These are phyloP conservation scores for Rhizopogon salebrosus DNA, from an alignment of 768 basidiomycete genomes.

Conservation along the genomic window DNA sequence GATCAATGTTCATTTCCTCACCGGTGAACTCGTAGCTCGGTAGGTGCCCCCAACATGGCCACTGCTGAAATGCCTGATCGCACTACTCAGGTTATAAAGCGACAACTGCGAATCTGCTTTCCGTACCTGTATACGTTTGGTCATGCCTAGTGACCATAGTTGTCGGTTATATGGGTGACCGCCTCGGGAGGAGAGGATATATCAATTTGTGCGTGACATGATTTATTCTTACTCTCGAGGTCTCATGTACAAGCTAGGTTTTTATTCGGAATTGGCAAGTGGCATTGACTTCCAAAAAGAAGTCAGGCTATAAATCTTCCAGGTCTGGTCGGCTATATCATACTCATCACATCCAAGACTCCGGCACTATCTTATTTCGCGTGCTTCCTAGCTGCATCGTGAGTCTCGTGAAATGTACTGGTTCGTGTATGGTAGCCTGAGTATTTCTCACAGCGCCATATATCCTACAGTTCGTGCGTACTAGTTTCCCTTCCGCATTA, in stretches of 20 bases:
- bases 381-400: conserved; percentile 67
- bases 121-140: conserved; percentile 75
- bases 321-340: conserved; percentile 59
- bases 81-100: conserved; percentile 46
- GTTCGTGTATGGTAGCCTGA: not conserved
- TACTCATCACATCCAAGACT: conserved; percentile 54
- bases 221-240: not conserved
- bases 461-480: conserved; percentile 43
- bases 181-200: conserved; percentile 46
- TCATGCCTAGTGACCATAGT: conserved; percentile 61
- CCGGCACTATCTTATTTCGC: conserved; percentile 71
- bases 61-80: not conserved
- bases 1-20: not conserved
- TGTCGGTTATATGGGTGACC: conserved; percentile 61
- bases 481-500: not conserved
- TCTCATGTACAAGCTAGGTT: not conserved
- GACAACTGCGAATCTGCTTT: conserved; percentile 66
- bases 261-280: conserved; percentile 28
- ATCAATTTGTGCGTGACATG: conserved; percentile 50
- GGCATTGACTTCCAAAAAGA: not conserved
- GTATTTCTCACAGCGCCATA: conserved; percentile 29
- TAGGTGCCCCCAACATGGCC: not conserved
- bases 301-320: not conserved
- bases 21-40: not conserved
- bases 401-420: conserved; percentile 22